Conservation (phyloP, 441 rosid genomes). For the Corymbia citriodora region DNA sequence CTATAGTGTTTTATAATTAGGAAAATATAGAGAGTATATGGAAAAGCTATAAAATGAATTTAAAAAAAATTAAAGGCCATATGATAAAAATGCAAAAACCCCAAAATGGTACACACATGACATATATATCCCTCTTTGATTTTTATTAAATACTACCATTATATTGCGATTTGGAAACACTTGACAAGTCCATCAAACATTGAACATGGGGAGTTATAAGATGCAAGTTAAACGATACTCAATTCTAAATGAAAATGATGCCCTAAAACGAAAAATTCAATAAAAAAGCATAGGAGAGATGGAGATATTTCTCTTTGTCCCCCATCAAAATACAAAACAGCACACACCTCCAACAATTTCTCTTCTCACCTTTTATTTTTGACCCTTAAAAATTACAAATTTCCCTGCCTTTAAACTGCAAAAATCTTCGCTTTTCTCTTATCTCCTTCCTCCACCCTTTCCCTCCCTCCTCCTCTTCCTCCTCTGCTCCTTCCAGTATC, state of each 20-base stretch:
- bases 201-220: neutral
- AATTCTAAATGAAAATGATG: neutral
- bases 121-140: too few species aligned
- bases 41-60: neutral
- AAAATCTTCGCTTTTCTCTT: neutral
- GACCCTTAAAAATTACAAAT: neutral
- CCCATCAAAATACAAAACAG: neutral
- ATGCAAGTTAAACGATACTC: neutral
- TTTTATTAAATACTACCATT: too few species aligned
- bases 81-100: neutral
- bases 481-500: neutral
- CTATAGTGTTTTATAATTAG: too few species aligned
- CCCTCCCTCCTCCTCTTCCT: neutral
- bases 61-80: neutral
- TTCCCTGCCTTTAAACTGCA: neutral
- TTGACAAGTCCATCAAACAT: too few species aligned
- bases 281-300: neutral
- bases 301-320: neutral
- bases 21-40: neutral
- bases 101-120: too few species aligned
- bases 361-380: neutral
- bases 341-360: neutral
- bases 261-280: neutral
- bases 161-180: too few species aligned
- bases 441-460: neutral